Evolutionary conservation across 2,329 filamentous ascomycete genomes (phyloP).

Genomic region (Cercospora zeina): DNA sequence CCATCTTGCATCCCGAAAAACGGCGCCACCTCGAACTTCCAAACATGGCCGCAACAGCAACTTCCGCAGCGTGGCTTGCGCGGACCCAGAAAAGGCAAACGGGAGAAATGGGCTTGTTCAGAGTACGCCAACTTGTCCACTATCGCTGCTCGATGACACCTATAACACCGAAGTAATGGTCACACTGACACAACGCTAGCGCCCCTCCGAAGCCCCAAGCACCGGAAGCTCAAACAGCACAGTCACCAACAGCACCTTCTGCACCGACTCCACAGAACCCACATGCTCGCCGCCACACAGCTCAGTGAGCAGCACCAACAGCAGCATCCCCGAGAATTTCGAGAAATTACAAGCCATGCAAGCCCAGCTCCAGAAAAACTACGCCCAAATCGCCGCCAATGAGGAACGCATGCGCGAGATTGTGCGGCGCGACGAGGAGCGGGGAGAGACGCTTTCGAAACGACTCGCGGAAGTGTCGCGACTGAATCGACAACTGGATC

Average conservation of each 20-base stretch:
- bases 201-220: conserved; percentile 21
- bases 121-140: conserved; percentile 10
- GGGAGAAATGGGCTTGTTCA: conserved; percentile 24
- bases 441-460: conserved; percentile 19
- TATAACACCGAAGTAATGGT: too few relatives aligned
- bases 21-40: not conserved
- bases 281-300: conserved; percentile 24
- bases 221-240: conserved; percentile 20
- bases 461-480: conserved; percentile 24
- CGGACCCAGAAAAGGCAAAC: conserved; percentile 23
- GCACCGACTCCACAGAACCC: conserved; percentile 15
- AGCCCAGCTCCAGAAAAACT: conserved; percentile 25
- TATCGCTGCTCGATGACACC: too few relatives aligned
- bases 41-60: conserved; percentile 22
- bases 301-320: conserved; percentile 21
- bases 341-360: conserved; percentile 26
- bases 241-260: conserved; percentile 13
- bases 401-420: conserved; percentile 27
- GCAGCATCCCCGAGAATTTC: conserved; percentile 20
- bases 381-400: conserved; percentile 28
- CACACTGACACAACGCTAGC: conserved; percentile 11
- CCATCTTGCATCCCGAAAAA: not conserved
- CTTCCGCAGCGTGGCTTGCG: conserved; percentile 22
- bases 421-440: conserved; percentile 16
- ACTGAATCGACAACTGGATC: conserved; percentile 25